Evolutionary conservation across 2,329 filamentous ascomycete genomes (phyloP).

Genomic region (Penicillium sp.): DNA sequence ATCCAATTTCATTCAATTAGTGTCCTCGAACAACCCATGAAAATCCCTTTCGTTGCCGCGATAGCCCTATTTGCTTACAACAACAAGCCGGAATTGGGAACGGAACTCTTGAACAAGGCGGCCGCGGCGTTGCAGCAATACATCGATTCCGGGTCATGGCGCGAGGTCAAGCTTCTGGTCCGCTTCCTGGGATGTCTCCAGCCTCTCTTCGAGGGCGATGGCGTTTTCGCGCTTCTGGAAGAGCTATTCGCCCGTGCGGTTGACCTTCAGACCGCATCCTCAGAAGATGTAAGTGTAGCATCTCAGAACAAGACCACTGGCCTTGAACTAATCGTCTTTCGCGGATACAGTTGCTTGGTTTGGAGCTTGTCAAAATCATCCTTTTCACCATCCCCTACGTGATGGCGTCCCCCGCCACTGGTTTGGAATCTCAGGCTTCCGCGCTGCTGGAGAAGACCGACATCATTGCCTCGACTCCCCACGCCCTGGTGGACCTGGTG

Average conservation of each 20-base stretch:
- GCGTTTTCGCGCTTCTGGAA: slow-evolving; percentile 80
- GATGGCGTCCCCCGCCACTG: slow-evolving; percentile 70
- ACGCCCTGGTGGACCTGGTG: slow-evolving; percentile 80
- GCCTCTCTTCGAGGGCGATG: slow-evolving; percentile 75
- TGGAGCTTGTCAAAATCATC: slow-evolving; percentile 96
- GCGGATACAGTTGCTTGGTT: slow-evolving; percentile 56
- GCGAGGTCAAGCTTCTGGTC: slow-evolving; percentile 84
- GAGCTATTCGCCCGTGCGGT: slow-evolving; percentile 91
- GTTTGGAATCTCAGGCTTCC: slow-evolving; percentile 71
- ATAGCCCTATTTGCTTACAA: slow-evolving; percentile 79
- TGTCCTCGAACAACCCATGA: slow-evolving; percentile 87
- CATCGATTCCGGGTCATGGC: slow-evolving; percentile 76
- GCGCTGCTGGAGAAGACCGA: slow-evolving; percentile 91
- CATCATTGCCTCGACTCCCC: slow-evolving; percentile 86
- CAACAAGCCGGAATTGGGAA: slow-evolving; percentile 72
- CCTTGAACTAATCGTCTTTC: background rate
- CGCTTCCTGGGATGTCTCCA: slow-evolving; percentile 89
- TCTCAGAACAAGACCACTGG: background rate
- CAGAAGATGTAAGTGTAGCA: slow-evolving; percentile 73
- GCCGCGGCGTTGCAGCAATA: slow-evolving; percentile 64
- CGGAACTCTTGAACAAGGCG: slow-evolving; percentile 67
- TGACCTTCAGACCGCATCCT: slow-evolving; percentile 87
- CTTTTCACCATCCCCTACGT: slow-evolving; percentile 91
- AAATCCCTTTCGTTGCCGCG: slow-evolving; percentile 92
- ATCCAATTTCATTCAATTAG: slow-evolving; percentile 35